These are phyloP conservation scores for Exophiala viscosa DNA, from an alignment of 2,329 filamentous ascomycete species.

Conservation along the genomic window DNA sequence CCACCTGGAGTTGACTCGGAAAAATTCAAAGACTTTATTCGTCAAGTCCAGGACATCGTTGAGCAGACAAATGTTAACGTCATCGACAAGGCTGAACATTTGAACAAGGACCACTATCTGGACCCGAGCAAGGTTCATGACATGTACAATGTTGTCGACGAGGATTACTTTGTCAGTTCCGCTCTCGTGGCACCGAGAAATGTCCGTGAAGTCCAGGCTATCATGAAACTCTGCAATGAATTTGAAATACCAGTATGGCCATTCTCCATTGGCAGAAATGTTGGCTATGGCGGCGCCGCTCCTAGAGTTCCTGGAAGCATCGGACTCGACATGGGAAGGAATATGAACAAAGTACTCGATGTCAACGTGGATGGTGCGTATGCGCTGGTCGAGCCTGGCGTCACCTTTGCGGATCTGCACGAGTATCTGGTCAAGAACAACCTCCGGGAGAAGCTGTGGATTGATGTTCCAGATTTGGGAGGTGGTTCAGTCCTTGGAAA, in stretches of 20 bases:
- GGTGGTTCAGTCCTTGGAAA: constrained; percentile 54
- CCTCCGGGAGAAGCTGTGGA: constrained; percentile 42
- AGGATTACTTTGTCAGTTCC: constrained; percentile 45
- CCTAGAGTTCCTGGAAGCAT: constrained; percentile 45
- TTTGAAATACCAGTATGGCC: constrained; percentile 36
- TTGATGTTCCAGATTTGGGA: constrained; percentile 49
- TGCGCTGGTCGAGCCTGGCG: constrained; percentile 41
- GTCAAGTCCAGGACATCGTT: constrained; percentile 22
- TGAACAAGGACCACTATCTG: constrained; percentile 30
- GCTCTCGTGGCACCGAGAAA: constrained; percentile 35
- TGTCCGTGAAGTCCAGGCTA: constrained; percentile 33
- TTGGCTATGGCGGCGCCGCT: constrained; percentile 49
- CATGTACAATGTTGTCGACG: constrained; percentile 39
- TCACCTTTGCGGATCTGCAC: constrained; percentile 46
- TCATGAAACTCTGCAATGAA: constrained; percentile 33
- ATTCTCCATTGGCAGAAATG: constrained; percentile 42
- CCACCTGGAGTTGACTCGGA: constrained; percentile 22
- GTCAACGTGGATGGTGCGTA: constrained; percentile 34
- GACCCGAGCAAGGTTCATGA: constrained; percentile 40
- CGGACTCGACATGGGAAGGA: constrained; percentile 41
- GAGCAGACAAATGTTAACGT: constrained; percentile 31
- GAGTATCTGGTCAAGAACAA: constrained; percentile 42
- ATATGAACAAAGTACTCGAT: constrained; percentile 37
- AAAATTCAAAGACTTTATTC: constrained; percentile 28
- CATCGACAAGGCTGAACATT: constrained; percentile 20